Evolutionary conservation across 768 basidiomycete genomes (phyloP), one percentile per base, ranked within the genome.

Genomic region (Calocera cornea): DNA sequence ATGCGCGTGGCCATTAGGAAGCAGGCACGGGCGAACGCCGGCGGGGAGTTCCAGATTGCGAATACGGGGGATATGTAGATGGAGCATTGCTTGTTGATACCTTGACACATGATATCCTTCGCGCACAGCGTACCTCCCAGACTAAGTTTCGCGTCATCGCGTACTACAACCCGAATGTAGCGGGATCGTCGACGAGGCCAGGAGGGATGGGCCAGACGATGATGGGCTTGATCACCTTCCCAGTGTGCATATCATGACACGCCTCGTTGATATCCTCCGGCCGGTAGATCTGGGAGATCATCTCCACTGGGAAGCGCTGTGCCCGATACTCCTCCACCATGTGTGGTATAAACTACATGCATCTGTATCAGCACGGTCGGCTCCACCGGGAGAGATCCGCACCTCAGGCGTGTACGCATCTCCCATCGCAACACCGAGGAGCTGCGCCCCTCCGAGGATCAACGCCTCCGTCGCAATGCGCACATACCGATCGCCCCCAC

Each of bases 221-320:
- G 36, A 69, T 65, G 27, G 69, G 69, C 69, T 69, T 69, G 69
- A 69, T 67, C 12, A 69, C 69, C 64, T 67, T 66, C 2, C 69
- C 69, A 17, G 66, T 49, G 47, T 69, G 63, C 69, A 66, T 69
- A 36, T 44, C 22, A 11, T 49, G 31, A 40, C 60, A 10, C 19
- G 69, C 69, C 36, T 67, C 22, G 31, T 69, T n/a, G 17, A 69
- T 60, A 22, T 69, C 64, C 22, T 64, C 64, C 16, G 64, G 49
- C 66, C 31, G 67, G 66, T 67, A 69, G 38, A 41, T 34, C 66
- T 34, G 47, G 5, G 69, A 36, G 16, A 69, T 49, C 64, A 65
- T 67, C 8, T 69, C 69, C 34, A 69, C 44, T 10, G 69, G 69
- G 44, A 69, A 69, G 54, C 67, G 64, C 50, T 66, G 66, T 14